Evolutionary conservation across 2,329 filamentous ascomycete genomes (phyloP).

Genomic region (Phialemonium atrogriseum): DNA sequence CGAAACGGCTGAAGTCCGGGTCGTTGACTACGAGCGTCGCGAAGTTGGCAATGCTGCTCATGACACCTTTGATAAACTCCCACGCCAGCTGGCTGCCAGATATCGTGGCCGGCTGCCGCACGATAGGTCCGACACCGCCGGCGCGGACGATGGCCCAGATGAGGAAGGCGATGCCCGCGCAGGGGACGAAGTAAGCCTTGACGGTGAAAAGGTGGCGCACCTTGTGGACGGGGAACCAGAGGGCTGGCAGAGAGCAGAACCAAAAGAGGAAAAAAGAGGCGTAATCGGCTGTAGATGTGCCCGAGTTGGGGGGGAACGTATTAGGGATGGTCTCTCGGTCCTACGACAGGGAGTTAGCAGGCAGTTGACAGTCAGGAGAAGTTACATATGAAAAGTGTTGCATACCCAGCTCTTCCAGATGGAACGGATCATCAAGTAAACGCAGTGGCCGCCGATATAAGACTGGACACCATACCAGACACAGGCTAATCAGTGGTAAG

Average conservation of each 20-base stretch:
- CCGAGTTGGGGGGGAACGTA: conserved; percentile 53
- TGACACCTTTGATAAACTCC: conserved; percentile 77
- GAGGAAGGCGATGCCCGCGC: conserved; percentile 77
- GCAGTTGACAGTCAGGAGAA: no score
- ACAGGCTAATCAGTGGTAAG: conserved; percentile 53
- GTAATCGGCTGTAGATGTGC: conserved; percentile 68
- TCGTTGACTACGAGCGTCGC: conserved; percentile 78
- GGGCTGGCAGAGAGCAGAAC: conserved; percentile 69
- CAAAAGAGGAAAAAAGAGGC: conserved; percentile 84
- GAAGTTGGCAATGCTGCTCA: conserved; percentile 87
- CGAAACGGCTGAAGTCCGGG: conserved; percentile 81
- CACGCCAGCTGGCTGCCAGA: conserved; percentile 66
- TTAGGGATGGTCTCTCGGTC: conserved; percentile 54
- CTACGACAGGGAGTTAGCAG: no score
- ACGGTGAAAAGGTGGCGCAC: conserved; percentile 86
- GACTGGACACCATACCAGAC: conserved; percentile 63
- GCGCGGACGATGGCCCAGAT: conserved; percentile 80
- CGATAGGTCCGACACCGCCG: conserved; percentile 74
- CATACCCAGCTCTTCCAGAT: conserved; percentile 67
- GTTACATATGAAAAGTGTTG: conserved; percentile 1
- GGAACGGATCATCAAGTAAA: conserved; percentile 79
- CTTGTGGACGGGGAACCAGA: conserved; percentile 85
- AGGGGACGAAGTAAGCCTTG: conserved; percentile 77
- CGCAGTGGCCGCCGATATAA: conserved; percentile 78
- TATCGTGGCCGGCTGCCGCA: conserved; percentile 56